phyloP scores from a whole-genome alignment of 2,329 filamentous ascomycete species.

The Penicillium sumatraense region DNA sequence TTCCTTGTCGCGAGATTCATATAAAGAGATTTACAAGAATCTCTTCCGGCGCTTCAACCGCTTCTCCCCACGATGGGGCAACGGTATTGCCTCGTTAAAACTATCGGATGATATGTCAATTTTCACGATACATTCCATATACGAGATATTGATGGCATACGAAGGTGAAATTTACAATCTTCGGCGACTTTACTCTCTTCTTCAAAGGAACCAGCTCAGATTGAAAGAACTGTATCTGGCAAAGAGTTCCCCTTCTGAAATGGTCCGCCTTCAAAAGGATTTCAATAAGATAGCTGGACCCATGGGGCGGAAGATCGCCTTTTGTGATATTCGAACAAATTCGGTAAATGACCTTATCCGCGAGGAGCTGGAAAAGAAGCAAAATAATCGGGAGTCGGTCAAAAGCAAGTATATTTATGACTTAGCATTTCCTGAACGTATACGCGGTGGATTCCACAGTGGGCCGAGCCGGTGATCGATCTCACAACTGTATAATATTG shows the following conservation, averaged over 20 bases:
- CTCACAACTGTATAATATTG: not conserved
- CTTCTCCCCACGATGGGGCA: slow-evolving; percentile 1
- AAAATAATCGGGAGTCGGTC: not conserved
- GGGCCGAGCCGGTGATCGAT: not conserved
- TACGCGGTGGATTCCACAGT: not conserved
- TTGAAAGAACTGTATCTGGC: slow-evolving; percentile 3
- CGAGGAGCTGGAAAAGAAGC: not conserved
- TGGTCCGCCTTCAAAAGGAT: slow-evolving; percentile 2
- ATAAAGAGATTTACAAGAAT: not conserved
- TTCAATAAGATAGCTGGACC: slow-evolving; percentile 20
- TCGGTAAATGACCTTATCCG: slow-evolving; percentile 13
- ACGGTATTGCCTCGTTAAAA: slow-evolving; percentile 22
- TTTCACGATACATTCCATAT: slow-evolving; percentile 18
- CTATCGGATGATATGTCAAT: slow-evolving; percentile 24
- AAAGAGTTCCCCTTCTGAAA: not conserved
- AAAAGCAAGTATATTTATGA: slow-evolving; percentile 10
- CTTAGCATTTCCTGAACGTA: slow-evolving; percentile 11
- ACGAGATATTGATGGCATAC: slow-evolving; percentile 24
- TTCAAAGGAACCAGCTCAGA: slow-evolving; percentile 18
- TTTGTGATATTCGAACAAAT: slow-evolving; percentile 22
- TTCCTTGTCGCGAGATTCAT: slow-evolving; percentile 2
- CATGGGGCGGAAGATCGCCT: slow-evolving; percentile 16
- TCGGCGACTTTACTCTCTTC: slow-evolving; percentile 16
- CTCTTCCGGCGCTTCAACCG: slow-evolving; percentile 15
- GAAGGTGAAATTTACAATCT: slow-evolving; percentile 23